Evolutionary conservation across 805 yeast genomes (phyloP).

Genomic region (Schwanniomyces pseudopolymorphus): DNA sequence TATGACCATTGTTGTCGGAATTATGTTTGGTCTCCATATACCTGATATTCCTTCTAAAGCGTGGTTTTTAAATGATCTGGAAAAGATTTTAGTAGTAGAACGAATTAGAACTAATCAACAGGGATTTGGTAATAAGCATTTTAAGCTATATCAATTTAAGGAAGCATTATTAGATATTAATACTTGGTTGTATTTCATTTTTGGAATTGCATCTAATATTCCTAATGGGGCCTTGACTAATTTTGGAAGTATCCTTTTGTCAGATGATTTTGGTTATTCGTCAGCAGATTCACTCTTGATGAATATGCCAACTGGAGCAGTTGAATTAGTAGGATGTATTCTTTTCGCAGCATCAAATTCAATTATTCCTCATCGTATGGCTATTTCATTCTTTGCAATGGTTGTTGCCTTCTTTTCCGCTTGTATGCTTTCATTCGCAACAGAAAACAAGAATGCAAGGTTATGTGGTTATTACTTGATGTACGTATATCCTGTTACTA

Average conservation of each 20-base stretch:
- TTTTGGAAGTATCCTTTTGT: constrained; percentile 30
- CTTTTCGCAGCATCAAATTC: constrained; percentile 26
- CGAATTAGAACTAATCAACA: constrained; percentile 33
- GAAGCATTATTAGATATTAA: constrained; percentile 36
- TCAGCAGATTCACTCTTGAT: constrained; percentile 24
- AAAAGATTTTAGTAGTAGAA: constrained; percentile 31
- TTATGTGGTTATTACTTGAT: constrained; percentile 40
- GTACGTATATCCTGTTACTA: constrained; percentile 25
- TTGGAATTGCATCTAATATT: constrained; percentile 24
- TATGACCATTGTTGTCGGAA: constrained; percentile 53
- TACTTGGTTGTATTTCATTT: constrained; percentile 34
- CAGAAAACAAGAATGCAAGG: constrained; percentile 30
- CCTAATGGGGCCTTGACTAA: constrained; percentile 40
- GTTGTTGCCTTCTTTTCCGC: constrained; percentile 1
- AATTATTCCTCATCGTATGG: constrained; percentile 22
- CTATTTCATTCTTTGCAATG: constrained; percentile 20
- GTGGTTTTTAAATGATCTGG: constrained; percentile 37
- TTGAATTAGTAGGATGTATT: constrained; percentile 28
- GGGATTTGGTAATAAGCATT: constrained; percentile 42
- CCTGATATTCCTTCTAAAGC: constrained; percentile 35
- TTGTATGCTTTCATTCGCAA: constrained; percentile 46
- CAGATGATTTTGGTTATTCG: constrained; percentile 15
- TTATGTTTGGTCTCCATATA: constrained; percentile 46
- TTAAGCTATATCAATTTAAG: constrained; percentile 35
- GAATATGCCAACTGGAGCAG: constrained; percentile 39